These are phyloP conservation scores for Diaporthe longicolla DNA, from an alignment of 2,329 filamentous ascomycete genomes.

Conservation along the genomic window DNA sequence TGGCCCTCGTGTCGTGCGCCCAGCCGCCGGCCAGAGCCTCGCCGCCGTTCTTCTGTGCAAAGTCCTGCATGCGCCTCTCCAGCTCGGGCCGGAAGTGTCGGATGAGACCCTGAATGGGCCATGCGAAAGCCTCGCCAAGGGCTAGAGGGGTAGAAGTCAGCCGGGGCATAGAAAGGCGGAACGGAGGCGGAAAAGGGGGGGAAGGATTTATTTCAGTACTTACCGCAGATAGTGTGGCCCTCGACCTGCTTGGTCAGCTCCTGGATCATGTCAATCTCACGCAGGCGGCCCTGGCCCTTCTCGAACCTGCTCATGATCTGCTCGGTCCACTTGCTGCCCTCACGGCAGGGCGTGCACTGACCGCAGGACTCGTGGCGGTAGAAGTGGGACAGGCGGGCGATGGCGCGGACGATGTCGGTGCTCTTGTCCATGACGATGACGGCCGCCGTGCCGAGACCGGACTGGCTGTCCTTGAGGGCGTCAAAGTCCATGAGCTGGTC, in stretches of 20 bases:
- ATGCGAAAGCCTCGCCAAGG: constrained; percentile 96
- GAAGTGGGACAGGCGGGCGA: constrained; percentile 93
- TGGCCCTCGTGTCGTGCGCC: constrained; percentile 79
- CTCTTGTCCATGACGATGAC: constrained; percentile 99
- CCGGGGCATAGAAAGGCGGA: background rate
- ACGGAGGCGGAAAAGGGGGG: background rate
- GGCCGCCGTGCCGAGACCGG: constrained; percentile 95
- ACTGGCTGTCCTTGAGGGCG: constrained; percentile 96
- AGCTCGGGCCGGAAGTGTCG: constrained; percentile 97
- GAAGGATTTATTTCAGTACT: too few species aligned
- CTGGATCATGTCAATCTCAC: constrained; percentile 99
- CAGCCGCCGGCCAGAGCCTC: constrained; percentile 88
- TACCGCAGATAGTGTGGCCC: constrained; percentile 98
- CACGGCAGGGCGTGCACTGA: constrained; percentile 99
- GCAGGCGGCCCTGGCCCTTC: constrained; percentile 86
- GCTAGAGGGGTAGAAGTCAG: constrained; percentile 64
- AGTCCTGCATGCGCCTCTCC: constrained; percentile 89
- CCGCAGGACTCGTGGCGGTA: constrained; percentile 99
- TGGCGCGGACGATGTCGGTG: constrained; percentile 94
- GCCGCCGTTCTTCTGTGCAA: constrained; percentile 80
- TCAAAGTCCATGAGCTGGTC: constrained; percentile 99
- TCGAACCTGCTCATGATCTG: constrained; percentile 99
- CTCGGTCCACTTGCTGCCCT: constrained; percentile 98
- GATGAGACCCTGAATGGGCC: constrained; percentile 98
- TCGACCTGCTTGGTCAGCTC: constrained; percentile 99